These are phyloP conservation scores for Mrakia hoshinonis DNA, from an alignment of 768 basidiomycete species.

Conservation along the genomic window DNA sequence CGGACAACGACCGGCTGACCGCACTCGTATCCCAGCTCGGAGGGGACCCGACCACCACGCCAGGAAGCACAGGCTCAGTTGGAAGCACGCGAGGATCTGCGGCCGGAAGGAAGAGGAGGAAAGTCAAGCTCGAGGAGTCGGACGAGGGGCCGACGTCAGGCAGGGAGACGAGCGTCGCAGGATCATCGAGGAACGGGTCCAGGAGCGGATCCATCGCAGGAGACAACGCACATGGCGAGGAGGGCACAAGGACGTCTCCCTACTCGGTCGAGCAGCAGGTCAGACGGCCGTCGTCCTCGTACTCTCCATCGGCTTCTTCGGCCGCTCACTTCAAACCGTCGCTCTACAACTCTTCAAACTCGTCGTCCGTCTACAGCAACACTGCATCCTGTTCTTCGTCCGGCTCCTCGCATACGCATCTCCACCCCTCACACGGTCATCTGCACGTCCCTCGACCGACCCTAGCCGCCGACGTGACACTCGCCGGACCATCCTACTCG, in stretches of 20 bases:
- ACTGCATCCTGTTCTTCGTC: background rate
- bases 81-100: background rate
- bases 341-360: background rate
- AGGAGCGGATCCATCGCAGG: background rate
- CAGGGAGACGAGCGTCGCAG: background rate
- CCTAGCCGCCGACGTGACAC: background rate
- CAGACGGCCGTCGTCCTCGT: background rate
- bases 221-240: background rate
- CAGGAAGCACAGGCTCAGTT: background rate
- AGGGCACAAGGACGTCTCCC: background rate
- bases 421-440: too few relatives aligned
- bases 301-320: background rate
- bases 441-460: background rate
- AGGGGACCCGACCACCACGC: slow-evolving; percentile 15
- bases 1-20: slow-evolving; percentile 14
- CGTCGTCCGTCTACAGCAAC: background rate
- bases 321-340: background rate
- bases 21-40: slow-evolving; percentile 14
- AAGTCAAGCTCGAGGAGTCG: background rate
- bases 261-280: background rate
- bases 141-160: background rate
- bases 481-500: background rate
- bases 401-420: background rate
- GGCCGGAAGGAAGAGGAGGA: slow-evolving; percentile 7
- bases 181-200: background rate